phyloP scores from a whole-genome alignment of 2,329 filamentous ascomycete genomes.

The Trichoderma oligosporum region DNA sequence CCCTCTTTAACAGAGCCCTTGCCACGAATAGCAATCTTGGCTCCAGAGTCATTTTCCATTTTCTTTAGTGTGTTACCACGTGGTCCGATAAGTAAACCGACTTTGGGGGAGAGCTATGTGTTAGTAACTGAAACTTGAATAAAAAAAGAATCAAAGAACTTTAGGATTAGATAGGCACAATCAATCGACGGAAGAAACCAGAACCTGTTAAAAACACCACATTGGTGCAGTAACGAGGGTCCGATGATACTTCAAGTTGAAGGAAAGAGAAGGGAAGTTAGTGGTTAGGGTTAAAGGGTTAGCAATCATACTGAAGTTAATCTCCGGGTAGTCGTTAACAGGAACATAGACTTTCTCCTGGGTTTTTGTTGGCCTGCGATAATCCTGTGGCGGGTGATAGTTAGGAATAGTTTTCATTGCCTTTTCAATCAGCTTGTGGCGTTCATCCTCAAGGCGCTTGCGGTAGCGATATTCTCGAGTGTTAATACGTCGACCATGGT shows the following conservation, averaged over 20 bases:
- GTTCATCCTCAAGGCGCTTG: constrained; percentile 96
- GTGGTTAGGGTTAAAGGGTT: constrained; percentile 85
- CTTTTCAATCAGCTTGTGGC: constrained; percentile 97
- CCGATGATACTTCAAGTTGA: constrained; percentile 45
- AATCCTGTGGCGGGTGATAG: constrained; percentile 97
- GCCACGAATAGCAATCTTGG: constrained; percentile 98
- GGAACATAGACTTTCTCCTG: constrained; percentile 99
- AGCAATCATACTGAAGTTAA: constrained; percentile 99
- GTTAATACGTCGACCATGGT: constrained; percentile 98
- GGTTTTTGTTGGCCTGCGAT: constrained; percentile 97
- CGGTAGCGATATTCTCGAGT: constrained; percentile 98
- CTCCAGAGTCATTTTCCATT: constrained; percentile 95
- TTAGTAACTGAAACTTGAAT: constrained; percentile 64
- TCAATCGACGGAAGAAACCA: constrained; percentile 34
- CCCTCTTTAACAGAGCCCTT: constrained; percentile 99
- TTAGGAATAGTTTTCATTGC: constrained; percentile 99
- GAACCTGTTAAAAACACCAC: constrained; percentile 31
- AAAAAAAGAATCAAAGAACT: not conserved
- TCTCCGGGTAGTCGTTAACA: constrained; percentile 99
- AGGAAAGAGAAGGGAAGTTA: constrained; percentile 36
- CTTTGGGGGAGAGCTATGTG: constrained; percentile 88
- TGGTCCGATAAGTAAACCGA: constrained; percentile 99
- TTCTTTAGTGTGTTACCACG: constrained; percentile 99
- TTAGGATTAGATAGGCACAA: constrained; percentile 35
- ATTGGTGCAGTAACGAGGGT: constrained; percentile 32